These are phyloP conservation scores for Teratosphaeria epicoccoides DNA, from an alignment of 2,329 filamentous ascomycete species.

Conservation along the genomic window DNA sequence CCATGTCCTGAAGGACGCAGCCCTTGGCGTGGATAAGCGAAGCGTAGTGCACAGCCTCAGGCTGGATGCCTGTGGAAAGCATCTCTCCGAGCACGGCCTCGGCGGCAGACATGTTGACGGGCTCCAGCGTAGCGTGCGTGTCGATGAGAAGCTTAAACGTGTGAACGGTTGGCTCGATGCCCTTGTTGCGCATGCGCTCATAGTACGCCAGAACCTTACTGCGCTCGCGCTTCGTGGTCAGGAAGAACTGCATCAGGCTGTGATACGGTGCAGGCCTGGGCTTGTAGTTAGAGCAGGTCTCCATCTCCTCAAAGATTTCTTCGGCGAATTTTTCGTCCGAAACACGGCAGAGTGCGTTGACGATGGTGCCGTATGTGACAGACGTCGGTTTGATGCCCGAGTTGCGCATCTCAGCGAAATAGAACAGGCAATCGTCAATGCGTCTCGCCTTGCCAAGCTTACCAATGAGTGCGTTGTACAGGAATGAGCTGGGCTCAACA, in stretches of 20 bases:
- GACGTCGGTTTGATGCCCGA: slow-evolving; percentile 90
- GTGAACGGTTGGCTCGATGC: slow-evolving; percentile 84
- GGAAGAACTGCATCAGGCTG: slow-evolving; percentile 98
- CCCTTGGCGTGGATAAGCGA: slow-evolving; percentile 92
- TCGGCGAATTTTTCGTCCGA: slow-evolving; percentile 97
- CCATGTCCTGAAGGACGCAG: slow-evolving; percentile 85
- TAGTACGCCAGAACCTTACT: slow-evolving; percentile 90
- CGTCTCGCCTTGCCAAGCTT: slow-evolving; percentile 96
- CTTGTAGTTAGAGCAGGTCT: slow-evolving; percentile 97
- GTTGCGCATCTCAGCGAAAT: slow-evolving; percentile 94
- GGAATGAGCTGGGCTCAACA: slow-evolving; percentile 88
- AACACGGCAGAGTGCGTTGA: slow-evolving; percentile 93
- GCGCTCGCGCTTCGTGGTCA: slow-evolving; percentile 94
- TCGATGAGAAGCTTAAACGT: slow-evolving; percentile 97
- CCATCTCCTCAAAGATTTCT: slow-evolving; percentile 98
- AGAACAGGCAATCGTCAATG: slow-evolving; percentile 95
- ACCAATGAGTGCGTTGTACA: slow-evolving; percentile 96
- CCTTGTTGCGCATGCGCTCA: slow-evolving; percentile 78
- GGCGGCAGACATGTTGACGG: slow-evolving; percentile 77
- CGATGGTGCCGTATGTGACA: slow-evolving; percentile 95
- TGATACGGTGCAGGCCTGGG: slow-evolving; percentile 95
- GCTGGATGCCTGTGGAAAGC: slow-evolving; percentile 58
- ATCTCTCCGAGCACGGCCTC: slow-evolving; percentile 75
- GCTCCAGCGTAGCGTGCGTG: slow-evolving; percentile 86
- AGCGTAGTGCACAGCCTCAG: slow-evolving; percentile 91